Base-by-base conservation (phyloP, 495 filamentous ascomycete genomes). In the Physcia stellaris region DNA sequence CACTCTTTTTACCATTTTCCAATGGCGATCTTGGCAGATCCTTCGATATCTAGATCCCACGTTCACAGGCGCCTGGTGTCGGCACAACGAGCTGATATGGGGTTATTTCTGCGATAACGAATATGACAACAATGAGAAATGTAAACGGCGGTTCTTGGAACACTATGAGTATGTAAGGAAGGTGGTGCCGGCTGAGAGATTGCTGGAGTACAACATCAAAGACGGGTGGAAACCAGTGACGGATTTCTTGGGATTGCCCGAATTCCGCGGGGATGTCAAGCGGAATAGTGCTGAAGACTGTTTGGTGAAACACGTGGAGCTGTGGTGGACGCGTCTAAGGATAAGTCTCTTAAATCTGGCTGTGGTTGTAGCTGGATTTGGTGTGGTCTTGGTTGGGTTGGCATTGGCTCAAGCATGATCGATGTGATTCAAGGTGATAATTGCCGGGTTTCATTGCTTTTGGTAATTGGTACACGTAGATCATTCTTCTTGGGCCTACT, bases 171-270 rank as follows among this genome's bases (percentile, higher is more conserved):
- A 55, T 24, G 30, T 63, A 20, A 41, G 54, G 24, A 38, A 48
- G 16, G 46, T 57, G 4, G 56, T 63, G 12, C 51, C 57, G 0
- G 34, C 37, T 22, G 57, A 61, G 12, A 44, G 49, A 11, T 33
- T 64, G 21, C 41, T 67, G 31, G 61, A 61, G 37, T 69, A 55
- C 42, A 48, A 53, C n/a, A 55, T 67, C 21, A 52, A 60, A 35
- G 54, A 64, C 35, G 64, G 63, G 21, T 37, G 35, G 35, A 24
- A 13, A 23, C 35, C 35, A 12, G 9, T 37, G 35, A 26, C 22
- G 11, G 19, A 18, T n/a, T 37, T 37, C 21, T 11, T 37, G 22
- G 35, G 35, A n/a, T n/a, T n/a, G n/a, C n/a, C n/a, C n/a, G n/a
- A n/a, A n/a, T n/a, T n/a, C n/a, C n/a, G n/a, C n/a, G n/a, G n/a